Base-by-base conservation (phyloP, 768 basidiomycete genomes). In the Serpula lacrymans region DNA sequence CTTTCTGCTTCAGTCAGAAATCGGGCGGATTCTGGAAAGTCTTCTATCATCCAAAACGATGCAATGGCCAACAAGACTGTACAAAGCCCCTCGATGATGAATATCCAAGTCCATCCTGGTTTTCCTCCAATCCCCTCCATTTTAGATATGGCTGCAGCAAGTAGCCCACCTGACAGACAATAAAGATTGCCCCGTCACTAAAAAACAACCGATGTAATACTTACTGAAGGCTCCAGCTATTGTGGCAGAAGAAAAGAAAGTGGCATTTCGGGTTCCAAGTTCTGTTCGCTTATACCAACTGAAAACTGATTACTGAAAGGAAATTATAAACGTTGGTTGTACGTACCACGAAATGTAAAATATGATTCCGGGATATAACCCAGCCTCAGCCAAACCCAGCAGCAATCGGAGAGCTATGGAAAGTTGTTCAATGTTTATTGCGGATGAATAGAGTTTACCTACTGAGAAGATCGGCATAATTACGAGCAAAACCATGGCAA, bases 201-300 rank as follows among this genome's bases (percentile, higher is more conserved):
- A n/a, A n/a, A n/a, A n/a, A n/a, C 17, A n/a, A n/a, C n/a, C 27
- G 21, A 12, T 18, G n/a, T 14, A n/a, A 36, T 25, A 55, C 70
- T 38, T 38, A 81, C 83, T 80, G 59, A 86, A 86, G 11, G 82
- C 84, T 17, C 88, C 88, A 5, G 87, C 78, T 21, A 84, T 70
- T 0, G 88, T 89, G 2, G 87, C 85, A 21, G 86, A 83, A 3
- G 82, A 80, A 62, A 88, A 89, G 67, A 92, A 92, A 13, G 82
- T 44, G 0, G 87, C 84, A 17, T 84, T 66, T 24, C 86, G 79
- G 23, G 75, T 69, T 11, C 84, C 86, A 50, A 85, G 72, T 52
- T 92, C 89, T 9, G 78, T 72, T 18, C 84, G 78, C 53, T 78
- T 82, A 60, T 91, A 91, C 86, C 88, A 91, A 50, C 82, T 84